A percentile compares a stretch with the other conserved stretches of the same genome.
Evolutionary conservation across 1,284 basidiomycete species (phyloP).

Genomic region (Mycosarcoma mackinlayi): DNA sequence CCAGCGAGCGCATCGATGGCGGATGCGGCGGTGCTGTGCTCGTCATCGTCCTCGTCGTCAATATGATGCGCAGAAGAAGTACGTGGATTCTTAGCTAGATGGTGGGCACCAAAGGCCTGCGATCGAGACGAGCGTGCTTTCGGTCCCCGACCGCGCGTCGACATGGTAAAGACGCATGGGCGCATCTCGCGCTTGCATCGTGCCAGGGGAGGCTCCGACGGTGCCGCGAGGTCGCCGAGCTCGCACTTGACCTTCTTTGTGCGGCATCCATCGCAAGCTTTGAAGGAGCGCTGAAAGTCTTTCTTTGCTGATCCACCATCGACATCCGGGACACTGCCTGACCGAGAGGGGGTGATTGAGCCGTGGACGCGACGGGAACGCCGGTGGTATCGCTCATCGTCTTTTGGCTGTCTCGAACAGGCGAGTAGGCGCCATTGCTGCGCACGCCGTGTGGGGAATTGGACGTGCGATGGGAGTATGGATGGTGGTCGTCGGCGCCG

Average conservation of each 20-base stretch:
- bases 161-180: constrained; percentile 52
- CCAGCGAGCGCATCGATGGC: constrained; percentile 45
- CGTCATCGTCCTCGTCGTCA: constrained; percentile 30
- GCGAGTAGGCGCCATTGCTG: constrained; percentile 27
- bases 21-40: constrained; percentile 26
- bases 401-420: constrained; percentile 19
- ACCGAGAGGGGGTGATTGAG: constrained; percentile 20
- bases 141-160: constrained; percentile 42
- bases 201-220: constrained; percentile 50
- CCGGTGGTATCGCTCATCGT: constrained; percentile 28
- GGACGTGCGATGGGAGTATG: constrained; percentile 3
- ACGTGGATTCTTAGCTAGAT: constrained; percentile 41
- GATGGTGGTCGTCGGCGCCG: background rate
- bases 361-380: constrained; percentile 2
- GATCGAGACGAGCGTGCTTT: constrained; percentile 47
- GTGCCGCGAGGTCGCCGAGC: constrained; percentile 46
- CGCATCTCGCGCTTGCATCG: constrained; percentile 49
- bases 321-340: constrained; percentile 7
- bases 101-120: constrained; percentile 44
- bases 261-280: constrained; percentile 50
- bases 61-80: constrained; percentile 26
- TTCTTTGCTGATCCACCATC: constrained; percentile 33
- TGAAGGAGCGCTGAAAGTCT: constrained; percentile 51
- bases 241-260: constrained; percentile 54
- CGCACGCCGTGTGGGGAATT: constrained; percentile 1